Evolutionary conservation across 129 eudicot genomes (phyloP).

Genomic region (Pseudognaphalium luteoalbum): DNA sequence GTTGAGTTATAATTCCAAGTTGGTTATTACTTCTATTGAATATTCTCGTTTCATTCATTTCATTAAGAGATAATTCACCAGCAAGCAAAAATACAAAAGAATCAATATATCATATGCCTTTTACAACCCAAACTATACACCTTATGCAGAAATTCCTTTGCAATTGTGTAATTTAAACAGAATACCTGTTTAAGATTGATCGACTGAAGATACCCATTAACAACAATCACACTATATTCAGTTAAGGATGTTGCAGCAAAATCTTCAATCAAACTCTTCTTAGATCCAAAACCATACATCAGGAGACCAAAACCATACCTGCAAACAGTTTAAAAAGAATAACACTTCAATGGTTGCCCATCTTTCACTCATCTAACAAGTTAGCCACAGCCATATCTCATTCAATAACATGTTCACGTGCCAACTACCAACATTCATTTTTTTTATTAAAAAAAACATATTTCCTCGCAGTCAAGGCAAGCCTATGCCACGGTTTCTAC

Average conservation of each 20-base stretch:
- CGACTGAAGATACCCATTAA: slow-evolving; percentile 86
- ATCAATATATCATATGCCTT: neutral
- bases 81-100: too few species aligned
- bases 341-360: slow-evolving; percentile 13
- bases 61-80: neutral
- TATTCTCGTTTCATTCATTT: neutral
- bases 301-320: slow-evolving; percentile 91
- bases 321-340: slow-evolving; percentile 14
- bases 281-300: slow-evolving; percentile 97
- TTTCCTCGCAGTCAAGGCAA: too few species aligned
- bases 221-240: slow-evolving; percentile 69
- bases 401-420: too few species aligned
- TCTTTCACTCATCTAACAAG: neutral
- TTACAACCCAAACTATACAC: neutral
- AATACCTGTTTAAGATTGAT: slow-evolving; percentile 83
- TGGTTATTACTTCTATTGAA: neutral
- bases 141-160: neutral
- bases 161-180: neutral
- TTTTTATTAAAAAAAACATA: neutral
- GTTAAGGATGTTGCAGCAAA: slow-evolving; percentile 82
- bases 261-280: slow-evolving; percentile 86
- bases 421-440: neutral
- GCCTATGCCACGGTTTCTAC: too few species aligned
- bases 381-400: neutral
- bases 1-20: neutral